phyloP scores from a whole-genome alignment of 805 yeast species.

The Hanseniaspora clermontiae region DNA sequence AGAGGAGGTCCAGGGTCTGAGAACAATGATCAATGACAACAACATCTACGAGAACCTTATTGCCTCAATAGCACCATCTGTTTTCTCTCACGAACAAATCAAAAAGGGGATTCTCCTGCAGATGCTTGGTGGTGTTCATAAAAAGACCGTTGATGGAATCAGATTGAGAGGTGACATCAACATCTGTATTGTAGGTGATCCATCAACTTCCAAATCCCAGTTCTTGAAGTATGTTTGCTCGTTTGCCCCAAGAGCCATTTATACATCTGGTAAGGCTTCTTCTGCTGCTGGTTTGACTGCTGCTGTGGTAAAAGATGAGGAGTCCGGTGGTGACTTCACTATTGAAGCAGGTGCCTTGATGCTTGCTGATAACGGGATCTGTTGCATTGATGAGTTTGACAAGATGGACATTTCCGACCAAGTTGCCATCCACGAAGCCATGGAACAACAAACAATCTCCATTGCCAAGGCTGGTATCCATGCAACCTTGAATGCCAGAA shows the following conservation, averaged over 20 bases:
- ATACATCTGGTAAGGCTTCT: constrained; percentile 96
- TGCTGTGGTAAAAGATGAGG: constrained; percentile 82
- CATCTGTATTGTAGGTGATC: constrained; percentile 94
- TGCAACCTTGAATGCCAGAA: constrained; percentile 91
- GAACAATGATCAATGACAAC: constrained; percentile 80
- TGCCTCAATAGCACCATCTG: constrained; percentile 86
- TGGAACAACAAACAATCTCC: constrained; percentile 98
- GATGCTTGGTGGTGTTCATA: constrained; percentile 89
- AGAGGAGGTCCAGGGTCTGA: constrained; percentile 71
- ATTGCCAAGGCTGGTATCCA: constrained; percentile 98
- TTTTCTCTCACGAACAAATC: constrained; percentile 83
- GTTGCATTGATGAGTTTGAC: constrained; percentile 97
- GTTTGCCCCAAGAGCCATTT: constrained; percentile 86
- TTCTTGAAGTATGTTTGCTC: constrained; percentile 84
- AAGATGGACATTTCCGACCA: constrained; percentile 94
- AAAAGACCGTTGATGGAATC: constrained; percentile 85
- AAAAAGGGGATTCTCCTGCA: constrained; percentile 82
- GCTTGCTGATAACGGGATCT: constrained; percentile 96
- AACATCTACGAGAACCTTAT: constrained; percentile 64
- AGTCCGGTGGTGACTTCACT: constrained; percentile 92
- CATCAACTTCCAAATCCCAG: constrained; percentile 96
- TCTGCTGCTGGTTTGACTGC: constrained; percentile 98
- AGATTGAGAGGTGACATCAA: constrained; percentile 97
- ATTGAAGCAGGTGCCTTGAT: constrained; percentile 97
- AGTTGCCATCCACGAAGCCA: constrained; percentile 98